These are phyloP conservation scores for Boletus pseudo-olivaceus DNA, from an alignment of 768 basidiomycete genomes.

Conservation along the genomic window DNA sequence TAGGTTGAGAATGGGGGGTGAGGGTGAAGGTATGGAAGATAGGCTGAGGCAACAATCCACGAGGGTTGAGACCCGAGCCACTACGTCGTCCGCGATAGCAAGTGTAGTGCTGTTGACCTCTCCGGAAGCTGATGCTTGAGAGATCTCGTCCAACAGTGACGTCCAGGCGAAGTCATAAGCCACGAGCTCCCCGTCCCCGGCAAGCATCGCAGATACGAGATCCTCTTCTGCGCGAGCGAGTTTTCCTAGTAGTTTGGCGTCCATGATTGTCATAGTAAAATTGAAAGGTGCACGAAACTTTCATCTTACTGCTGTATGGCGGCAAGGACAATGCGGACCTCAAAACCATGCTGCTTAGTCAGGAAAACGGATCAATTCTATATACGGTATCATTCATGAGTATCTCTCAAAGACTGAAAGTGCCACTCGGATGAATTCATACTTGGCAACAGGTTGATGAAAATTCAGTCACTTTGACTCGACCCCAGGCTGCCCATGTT, in stretches of 20 bases:
- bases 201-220: background rate
- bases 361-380: too few species aligned
- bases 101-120: background rate
- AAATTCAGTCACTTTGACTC: background rate
- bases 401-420: background rate
- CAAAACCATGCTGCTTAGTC: background rate
- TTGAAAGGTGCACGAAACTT: background rate
- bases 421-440: background rate
- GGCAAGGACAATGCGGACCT: background rate
- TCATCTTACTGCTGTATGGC: too few species aligned
- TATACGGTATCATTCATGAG: too few species aligned
- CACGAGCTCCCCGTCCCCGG: background rate
- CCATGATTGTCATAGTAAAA: background rate
- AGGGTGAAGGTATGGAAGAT: background rate
- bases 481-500: too few species aligned
- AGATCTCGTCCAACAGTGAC: background rate
- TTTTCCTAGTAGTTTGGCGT: background rate
- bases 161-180: background rate
- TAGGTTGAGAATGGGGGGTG: background rate
- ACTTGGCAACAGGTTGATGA: background rate
- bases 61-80: background rate
- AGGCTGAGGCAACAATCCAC: background rate
- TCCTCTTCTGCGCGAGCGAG: background rate
- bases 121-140: background rate
- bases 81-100: background rate